A percentile compares a stretch with the other conserved stretches of the same genome.
Evolutionary conservation across 352 stramenopile genomes (phyloP).

Genomic region (Albugo laibachii): DNA sequence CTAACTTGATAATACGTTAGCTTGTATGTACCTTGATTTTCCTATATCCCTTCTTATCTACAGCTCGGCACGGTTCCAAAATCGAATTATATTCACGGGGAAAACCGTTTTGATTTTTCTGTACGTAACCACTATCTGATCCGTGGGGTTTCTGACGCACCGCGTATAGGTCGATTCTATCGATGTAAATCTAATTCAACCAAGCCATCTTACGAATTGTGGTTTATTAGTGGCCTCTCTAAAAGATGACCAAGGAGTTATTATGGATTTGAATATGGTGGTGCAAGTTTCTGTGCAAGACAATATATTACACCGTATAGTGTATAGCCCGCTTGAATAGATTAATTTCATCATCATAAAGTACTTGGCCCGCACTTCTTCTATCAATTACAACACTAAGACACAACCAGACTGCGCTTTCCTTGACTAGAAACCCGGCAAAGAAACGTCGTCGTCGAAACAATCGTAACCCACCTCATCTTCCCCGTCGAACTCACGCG

Average conservation of each 20-base stretch:
- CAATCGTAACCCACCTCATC: too few relatives aligned
- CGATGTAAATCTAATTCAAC: constrained; percentile 46
- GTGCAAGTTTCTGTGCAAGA: constrained; percentile 70
- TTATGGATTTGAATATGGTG: constrained; percentile 79
- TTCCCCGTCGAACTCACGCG: too few relatives aligned
- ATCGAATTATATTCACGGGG: constrained; percentile 31
- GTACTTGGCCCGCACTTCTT: too few relatives aligned
- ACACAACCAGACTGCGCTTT: too few relatives aligned
- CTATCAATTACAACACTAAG: too few relatives aligned
- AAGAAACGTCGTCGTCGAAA: too few relatives aligned
- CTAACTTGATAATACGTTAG: constrained; percentile 4
- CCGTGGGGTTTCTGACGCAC: neutral
- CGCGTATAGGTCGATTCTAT: constrained; percentile 29
- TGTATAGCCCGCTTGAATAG: constrained; percentile 78
- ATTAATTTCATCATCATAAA: too few relatives aligned
- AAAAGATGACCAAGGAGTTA: constrained; percentile 41
- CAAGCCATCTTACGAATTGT: constrained; percentile 74
- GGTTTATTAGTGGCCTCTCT: constrained; percentile 72
- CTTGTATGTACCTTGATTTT: constrained; percentile 11
- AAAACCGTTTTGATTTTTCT: constrained; percentile 76
- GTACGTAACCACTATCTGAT: constrained; percentile 13
- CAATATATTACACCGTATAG: constrained; percentile 52
- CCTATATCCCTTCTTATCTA: constrained; percentile 8
- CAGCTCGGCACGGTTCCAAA: constrained; percentile 51
- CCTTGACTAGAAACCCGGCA: too few relatives aligned